A percentile compares a stretch with the other conserved stretches of the same genome.
These are phyloP conservation scores for Sporothrix mexicana DNA, from an alignment of 2,329 filamentous ascomycete species.

Conservation along the genomic window DNA sequence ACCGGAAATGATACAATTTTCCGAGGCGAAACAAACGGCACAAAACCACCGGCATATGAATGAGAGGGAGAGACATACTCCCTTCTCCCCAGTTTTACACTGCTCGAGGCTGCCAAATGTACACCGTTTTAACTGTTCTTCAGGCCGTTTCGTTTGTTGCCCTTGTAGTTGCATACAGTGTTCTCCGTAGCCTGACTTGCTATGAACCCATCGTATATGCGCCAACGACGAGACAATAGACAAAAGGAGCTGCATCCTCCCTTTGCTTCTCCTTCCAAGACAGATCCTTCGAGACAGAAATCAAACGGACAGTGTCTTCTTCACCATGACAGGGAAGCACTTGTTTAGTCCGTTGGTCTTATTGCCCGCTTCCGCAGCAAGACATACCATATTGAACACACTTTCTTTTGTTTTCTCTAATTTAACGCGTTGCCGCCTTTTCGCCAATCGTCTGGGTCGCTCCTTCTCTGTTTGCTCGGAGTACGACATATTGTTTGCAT, in stretches of 20 bases:
- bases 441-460: not conserved
- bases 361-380: constrained; percentile 17
- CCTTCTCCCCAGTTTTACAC: not conserved
- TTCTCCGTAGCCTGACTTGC: not conserved
- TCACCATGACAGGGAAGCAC: not conserved
- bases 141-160: no score
- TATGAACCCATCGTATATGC: not conserved
- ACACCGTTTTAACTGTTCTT: no score
- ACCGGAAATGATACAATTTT: not conserved
- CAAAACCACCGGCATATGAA: not conserved
- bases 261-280: not conserved
- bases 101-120: no score
- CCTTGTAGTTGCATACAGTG: not conserved
- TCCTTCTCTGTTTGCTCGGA: not conserved
- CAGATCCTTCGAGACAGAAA: constrained; percentile 1
- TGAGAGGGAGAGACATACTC: not conserved
- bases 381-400: constrained; percentile 2
- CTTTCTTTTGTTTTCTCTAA: not conserved
- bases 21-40: not conserved
- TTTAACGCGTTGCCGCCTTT: not conserved
- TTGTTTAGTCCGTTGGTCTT: not conserved
- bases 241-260: constrained; percentile 12
- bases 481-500: not conserved
- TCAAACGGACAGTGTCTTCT: not conserved
- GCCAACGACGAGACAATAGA: constrained; percentile 6